These are phyloP conservation scores for Geotrichum citri-aurantii DNA, from an alignment of 1,139 yeast species.

Conservation along the genomic window DNA sequence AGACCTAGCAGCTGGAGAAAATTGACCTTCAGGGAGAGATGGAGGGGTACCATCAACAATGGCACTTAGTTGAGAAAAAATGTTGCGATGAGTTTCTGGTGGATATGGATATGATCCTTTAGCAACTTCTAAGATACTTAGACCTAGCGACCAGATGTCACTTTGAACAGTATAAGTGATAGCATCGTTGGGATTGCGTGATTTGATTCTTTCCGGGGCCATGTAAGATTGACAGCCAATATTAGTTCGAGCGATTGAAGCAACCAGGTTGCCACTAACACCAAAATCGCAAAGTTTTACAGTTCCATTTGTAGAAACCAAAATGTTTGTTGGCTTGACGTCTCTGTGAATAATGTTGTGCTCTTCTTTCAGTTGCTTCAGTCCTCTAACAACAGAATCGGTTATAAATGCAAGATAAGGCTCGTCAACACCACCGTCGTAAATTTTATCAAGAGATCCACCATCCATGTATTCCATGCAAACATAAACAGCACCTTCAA, in stretches of 20 bases:
- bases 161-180: slow-evolving; percentile 87
- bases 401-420: slow-evolving; percentile 77
- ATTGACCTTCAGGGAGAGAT: slow-evolving; percentile 50
- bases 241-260: slow-evolving; percentile 90
- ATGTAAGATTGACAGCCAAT: slow-evolving; percentile 98
- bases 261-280: slow-evolving; percentile 90
- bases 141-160: slow-evolving; percentile 93
- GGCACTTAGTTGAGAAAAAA: slow-evolving; percentile 88
- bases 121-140: slow-evolving; percentile 83
- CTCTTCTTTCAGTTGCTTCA: slow-evolving; percentile 74
- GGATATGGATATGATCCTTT: slow-evolving; percentile 93
- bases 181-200: slow-evolving; percentile 52
- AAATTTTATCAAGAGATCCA: slow-evolving; percentile 84
- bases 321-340: slow-evolving; percentile 92
- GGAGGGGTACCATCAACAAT: slow-evolving; percentile 98
- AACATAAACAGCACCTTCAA: slow-evolving; percentile 97
- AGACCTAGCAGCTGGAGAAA: slow-evolving; percentile 69
- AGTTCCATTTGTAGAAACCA: slow-evolving; percentile 72
- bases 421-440: slow-evolving; percentile 74
- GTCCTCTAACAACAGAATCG: slow-evolving; percentile 73
- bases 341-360: slow-evolving; percentile 96
- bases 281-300: slow-evolving; percentile 96
- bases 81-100: slow-evolving; percentile 83
- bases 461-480: slow-evolving; percentile 99
- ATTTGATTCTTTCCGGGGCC: slow-evolving; percentile 96